phyloP scores from a whole-genome alignment of 2,329 filamentous ascomycete genomes.

The Pestalotiopsis sp. region DNA sequence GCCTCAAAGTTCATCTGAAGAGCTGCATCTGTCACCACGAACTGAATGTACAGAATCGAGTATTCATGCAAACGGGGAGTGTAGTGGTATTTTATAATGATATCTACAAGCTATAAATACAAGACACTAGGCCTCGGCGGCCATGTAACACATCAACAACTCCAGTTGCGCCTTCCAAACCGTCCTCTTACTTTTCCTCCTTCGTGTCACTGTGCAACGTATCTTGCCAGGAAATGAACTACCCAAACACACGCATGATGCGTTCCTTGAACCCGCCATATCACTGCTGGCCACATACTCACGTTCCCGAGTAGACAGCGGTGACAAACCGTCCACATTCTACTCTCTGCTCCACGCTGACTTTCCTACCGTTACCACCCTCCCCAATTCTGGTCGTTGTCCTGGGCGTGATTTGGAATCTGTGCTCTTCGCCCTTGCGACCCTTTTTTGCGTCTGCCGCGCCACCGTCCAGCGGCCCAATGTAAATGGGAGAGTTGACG shows the following conservation, averaged over 20 bases:
- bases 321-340: conserved; percentile 85
- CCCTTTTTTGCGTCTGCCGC: conserved; percentile 60
- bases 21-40: too few relatives aligned
- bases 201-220: not conserved
- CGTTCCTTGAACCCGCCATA: not conserved
- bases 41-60: too few relatives aligned
- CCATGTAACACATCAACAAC: not conserved
- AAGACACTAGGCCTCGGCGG: not conserved
- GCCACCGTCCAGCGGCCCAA: conserved; percentile 71
- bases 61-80: not conserved
- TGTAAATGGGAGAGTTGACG: conserved; percentile 73
- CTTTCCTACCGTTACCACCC: conserved; percentile 64
- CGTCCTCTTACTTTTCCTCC: not conserved
- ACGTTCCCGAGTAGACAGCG: conserved; percentile 73
- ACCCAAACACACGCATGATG: not conserved
- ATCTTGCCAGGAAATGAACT: not conserved
- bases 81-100: not conserved
- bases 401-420: conserved; percentile 80
- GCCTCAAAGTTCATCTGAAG: too few relatives aligned
- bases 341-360: conserved; percentile 81
- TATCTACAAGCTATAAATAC: not conserved
- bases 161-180: not conserved
- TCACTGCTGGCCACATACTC: conserved; percentile 6
- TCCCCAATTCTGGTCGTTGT: conserved; percentile 68
- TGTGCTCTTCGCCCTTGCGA: conserved; percentile 65